Conservation (phyloP, 768 basidiomycete genomes). For the Tulasnella sp. region DNA sequence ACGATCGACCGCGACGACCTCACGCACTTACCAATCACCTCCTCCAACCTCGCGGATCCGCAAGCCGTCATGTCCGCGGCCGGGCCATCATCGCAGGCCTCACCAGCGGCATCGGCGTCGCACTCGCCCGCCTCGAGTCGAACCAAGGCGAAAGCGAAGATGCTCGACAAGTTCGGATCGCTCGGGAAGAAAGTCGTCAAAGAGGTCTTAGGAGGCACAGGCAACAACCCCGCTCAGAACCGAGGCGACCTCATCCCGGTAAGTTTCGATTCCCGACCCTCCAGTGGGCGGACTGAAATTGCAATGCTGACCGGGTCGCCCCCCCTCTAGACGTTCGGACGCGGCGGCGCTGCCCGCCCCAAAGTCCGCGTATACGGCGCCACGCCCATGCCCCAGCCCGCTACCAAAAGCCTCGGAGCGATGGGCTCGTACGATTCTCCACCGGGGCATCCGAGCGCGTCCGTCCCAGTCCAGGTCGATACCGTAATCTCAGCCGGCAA, state of each 20-base stretch:
- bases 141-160: not conserved
- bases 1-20: not conserved
- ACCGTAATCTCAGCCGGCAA: not conserved
- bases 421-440: not conserved
- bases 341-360: not conserved
- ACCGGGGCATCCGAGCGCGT: not conserved
- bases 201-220: constrained; percentile 6
- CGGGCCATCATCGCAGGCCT: too few species aligned
- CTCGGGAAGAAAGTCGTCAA: constrained; percentile 20
- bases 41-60: too few species aligned
- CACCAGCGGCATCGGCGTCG: not conserved
- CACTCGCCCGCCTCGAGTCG: not conserved
- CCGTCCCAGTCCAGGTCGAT: not conserved
- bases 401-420: not conserved
- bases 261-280: too few species aligned
- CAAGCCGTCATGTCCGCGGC: too few species aligned
- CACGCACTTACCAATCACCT: too few species aligned
- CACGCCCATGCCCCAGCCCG: not conserved
- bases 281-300: too few species aligned
- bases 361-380: constrained; percentile 14
- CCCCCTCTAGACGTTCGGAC: constrained; percentile 12
- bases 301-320: not conserved
- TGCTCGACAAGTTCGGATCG: constrained; percentile 16
- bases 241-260: not conserved
- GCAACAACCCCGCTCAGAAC: not conserved